Evolutionary conservation across 805 yeast species (phyloP).

Genomic region (Candida boleticola): DNA sequence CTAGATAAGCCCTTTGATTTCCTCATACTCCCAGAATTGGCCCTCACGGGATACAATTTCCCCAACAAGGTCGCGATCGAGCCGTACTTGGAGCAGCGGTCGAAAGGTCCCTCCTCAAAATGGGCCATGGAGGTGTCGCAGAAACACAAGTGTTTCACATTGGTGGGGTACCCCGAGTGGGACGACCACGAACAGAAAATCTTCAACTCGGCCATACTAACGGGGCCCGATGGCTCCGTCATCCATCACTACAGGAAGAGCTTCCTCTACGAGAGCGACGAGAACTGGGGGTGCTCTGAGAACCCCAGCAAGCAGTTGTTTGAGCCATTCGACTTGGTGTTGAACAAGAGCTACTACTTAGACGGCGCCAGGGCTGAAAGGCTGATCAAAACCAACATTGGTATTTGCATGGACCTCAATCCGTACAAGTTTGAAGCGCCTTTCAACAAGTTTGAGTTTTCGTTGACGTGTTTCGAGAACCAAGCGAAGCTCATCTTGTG

Average conservation of each 20-base stretch:
- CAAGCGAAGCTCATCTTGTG: conserved; percentile 57
- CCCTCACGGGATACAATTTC: conserved; percentile 83
- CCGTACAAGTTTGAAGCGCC: conserved; percentile 85
- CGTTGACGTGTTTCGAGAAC: conserved; percentile 48
- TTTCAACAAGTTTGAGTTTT: conserved; percentile 70
- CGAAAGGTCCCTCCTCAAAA: conserved; percentile 46
- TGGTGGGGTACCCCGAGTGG: conserved; percentile 81
- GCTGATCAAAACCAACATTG: conserved; percentile 49
- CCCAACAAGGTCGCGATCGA: conserved; percentile 40
- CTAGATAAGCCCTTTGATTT: conserved; percentile 46
- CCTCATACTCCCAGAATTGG: conserved; percentile 80
- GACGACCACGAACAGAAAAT: conserved; percentile 22
- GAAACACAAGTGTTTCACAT: conserved; percentile 57
- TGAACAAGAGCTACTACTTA: conserved; percentile 18
- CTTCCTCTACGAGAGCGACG: conserved; percentile 76
- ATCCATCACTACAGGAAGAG: conserved; percentile 72
- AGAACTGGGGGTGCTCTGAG: conserved; percentile 74
- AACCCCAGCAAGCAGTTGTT: conserved; percentile 50
- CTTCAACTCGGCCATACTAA: conserved; percentile 72
- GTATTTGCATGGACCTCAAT: conserved; percentile 93
- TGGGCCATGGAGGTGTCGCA: conserved; percentile 59
- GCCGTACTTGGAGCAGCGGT: conserved; percentile 55
- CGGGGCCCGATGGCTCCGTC: conserved; percentile 55
- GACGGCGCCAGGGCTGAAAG: conserved; percentile 8
- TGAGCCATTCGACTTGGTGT: conserved; percentile 42